A percentile compares a stretch with the other conserved stretches of the same genome.
phyloP scores from a whole-genome alignment of 1,284 basidiomycete species.

The Pseudozyma hubeiensis region DNA sequence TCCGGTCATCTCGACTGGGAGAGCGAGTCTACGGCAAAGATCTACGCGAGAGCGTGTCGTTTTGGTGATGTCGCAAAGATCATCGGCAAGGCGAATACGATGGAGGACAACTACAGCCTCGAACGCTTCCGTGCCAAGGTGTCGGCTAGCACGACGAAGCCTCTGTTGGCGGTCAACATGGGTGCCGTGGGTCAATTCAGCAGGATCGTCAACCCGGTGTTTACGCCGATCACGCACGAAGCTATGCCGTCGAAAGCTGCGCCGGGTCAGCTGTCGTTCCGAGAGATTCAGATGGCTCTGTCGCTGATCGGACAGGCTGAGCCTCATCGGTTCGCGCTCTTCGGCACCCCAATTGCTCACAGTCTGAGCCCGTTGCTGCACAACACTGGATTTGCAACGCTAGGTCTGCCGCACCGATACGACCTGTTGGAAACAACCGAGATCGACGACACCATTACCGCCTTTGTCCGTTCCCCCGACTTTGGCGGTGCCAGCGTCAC shows the following conservation, averaged over 20 bases:
- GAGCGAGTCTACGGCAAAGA: slow-evolving; percentile 74
- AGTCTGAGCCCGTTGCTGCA: slow-evolving; percentile 94
- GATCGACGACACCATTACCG: slow-evolving; percentile 77
- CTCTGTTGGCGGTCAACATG: slow-evolving; percentile 95
- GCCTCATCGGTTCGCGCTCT: slow-evolving; percentile 80
- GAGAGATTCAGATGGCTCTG: slow-evolving; percentile 83
- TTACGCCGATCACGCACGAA: slow-evolving; percentile 91
- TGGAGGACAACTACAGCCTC: slow-evolving; percentile 85
- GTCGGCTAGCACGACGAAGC: slow-evolving; percentile 66
- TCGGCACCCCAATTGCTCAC: slow-evolving; percentile 87
- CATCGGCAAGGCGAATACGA: slow-evolving; percentile 81
- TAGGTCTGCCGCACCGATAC: slow-evolving; percentile 78
- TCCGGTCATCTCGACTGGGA: slow-evolving; percentile 87
- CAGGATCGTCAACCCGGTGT: slow-evolving; percentile 83
- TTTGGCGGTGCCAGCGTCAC: slow-evolving; percentile 98
- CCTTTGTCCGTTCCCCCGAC: slow-evolving; percentile 75
- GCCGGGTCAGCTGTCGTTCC: slow-evolving; percentile 90
- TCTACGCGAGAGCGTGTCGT: slow-evolving; percentile 47
- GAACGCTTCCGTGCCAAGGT: slow-evolving; percentile 78
- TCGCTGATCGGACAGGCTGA: slow-evolving; percentile 83
- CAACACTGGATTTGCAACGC: slow-evolving; percentile 83
- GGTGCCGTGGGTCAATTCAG: slow-evolving; percentile 83
- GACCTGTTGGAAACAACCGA: slow-evolving; percentile 78
- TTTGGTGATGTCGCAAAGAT: slow-evolving; percentile 90
- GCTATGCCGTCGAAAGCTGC: slow-evolving; percentile 82